Percentiles rank a stretch among this genome's conserved stretches.
Conservation (phyloP, 108 stramenopile genomes). For the Ochromonas danica region DNA sequence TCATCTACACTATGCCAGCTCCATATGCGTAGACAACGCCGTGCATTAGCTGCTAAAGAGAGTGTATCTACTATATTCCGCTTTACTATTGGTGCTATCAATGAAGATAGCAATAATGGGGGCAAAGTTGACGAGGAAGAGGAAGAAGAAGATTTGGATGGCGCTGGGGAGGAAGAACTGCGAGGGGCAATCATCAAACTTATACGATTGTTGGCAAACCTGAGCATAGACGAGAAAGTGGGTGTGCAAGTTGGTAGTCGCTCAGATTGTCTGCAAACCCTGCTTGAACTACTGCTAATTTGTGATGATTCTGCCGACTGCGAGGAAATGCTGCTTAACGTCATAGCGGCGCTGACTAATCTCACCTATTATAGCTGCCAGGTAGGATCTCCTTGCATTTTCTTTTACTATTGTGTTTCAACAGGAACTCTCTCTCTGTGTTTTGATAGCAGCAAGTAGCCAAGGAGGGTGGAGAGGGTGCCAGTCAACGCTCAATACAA, state of each 20-base stretch:
- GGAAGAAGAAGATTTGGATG: neutral
- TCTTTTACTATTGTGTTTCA: no score
- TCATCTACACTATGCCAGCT: no score
- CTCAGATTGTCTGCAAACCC: neutral
- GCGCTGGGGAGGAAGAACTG: neutral
- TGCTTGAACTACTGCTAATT: neutral
- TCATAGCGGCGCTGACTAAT: slow-evolving; percentile 48
- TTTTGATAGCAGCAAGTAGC: no score
- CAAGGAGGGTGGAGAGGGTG: no score
- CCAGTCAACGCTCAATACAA: no score
- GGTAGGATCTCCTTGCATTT: no score
- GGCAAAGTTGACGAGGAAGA: neutral
- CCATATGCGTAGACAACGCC: no score
- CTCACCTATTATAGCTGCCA: slow-evolving; percentile 45
- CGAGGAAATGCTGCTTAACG: slow-evolving; percentile 55
- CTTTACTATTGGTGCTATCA: slow-evolving; percentile 9
- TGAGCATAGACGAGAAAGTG: slow-evolving; percentile 47
- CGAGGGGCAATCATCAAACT: slow-evolving; percentile 48
- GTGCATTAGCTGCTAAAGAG: no score
- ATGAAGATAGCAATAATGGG: neutral
- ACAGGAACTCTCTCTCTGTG: no score
- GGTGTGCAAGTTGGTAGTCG: slow-evolving; percentile 36
- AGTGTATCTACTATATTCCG: no score
- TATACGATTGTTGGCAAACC: slow-evolving; percentile 53
- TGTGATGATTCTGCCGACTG: neutral